A percentile compares a stretch with the other conserved stretches of the same genome.
Conservation (phyloP, 164 flowering plant genomes). For the Buxus sempervirens region DNA sequence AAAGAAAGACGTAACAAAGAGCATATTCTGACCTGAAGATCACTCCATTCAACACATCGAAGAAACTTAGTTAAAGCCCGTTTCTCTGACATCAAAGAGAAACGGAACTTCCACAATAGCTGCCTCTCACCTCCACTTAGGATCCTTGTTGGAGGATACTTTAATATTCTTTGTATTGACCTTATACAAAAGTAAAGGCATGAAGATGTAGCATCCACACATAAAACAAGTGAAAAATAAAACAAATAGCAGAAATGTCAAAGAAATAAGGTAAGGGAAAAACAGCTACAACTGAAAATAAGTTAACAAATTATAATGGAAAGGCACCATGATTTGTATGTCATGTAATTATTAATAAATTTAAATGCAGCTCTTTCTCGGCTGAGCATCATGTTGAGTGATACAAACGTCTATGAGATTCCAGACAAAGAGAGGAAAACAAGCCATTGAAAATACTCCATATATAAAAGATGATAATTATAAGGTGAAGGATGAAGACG, state of each 20-base stretch:
- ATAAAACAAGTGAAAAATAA: neutral
- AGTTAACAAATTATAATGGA: neutral
- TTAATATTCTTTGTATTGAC: constrained; percentile 82
- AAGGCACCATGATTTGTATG: neutral
- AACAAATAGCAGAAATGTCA: neutral
- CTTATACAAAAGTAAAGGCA: constrained; percentile 32
- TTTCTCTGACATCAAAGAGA: constrained; percentile 94
- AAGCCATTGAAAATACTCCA: too few species aligned
- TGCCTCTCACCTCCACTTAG: constrained; percentile 97
- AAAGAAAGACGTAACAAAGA: too few species aligned
- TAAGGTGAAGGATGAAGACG: too few species aligned
- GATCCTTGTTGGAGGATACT: constrained; percentile 90
- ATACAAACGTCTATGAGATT: too few species aligned
- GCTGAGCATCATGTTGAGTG: too few species aligned
- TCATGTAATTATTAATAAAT: too few species aligned
- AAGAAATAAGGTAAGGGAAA: neutral
- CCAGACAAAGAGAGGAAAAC: too few species aligned
- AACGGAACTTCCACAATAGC: constrained; percentile 94
- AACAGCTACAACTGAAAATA: neutral
- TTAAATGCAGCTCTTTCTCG: too few species aligned
- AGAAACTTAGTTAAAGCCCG: constrained; percentile 96
- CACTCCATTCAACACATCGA: constrained; percentile 99
- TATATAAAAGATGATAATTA: too few species aligned
- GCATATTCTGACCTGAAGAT: constrained; percentile 62
- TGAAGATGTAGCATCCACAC: constrained; percentile 5